Evolutionary conservation across 768 basidiomycete species (phyloP).

Genomic region (Russula emetica): DNA sequence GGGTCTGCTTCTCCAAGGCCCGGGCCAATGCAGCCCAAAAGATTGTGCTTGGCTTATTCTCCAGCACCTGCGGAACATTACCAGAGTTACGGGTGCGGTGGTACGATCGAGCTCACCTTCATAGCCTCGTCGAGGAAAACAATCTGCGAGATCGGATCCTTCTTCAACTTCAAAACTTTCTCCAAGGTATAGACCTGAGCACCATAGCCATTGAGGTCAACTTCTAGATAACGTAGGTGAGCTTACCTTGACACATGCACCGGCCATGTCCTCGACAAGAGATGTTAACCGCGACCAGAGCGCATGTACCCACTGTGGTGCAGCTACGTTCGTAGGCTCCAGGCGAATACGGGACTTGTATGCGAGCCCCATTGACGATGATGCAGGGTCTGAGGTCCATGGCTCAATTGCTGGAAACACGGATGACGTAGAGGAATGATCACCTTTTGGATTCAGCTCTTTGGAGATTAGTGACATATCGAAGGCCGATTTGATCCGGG

Average conservation of each 20-base stretch:
- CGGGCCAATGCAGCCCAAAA: slow-evolving; percentile 86
- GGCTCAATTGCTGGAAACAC: slow-evolving; percentile 27
- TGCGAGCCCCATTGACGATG: slow-evolving; percentile 38
- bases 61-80: slow-evolving; percentile 53
- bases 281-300: slow-evolving; percentile 78
- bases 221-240: background rate
- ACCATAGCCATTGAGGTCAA: background rate
- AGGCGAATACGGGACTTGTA: slow-evolving; percentile 86
- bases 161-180: slow-evolving; percentile 87
- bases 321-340: slow-evolving; percentile 84
- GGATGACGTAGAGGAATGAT: background rate
- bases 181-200: slow-evolving; percentile 88
- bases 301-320: slow-evolving; percentile 78
- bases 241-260: slow-evolving; percentile 81
- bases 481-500: slow-evolving; percentile 75
- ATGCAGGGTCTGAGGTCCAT: slow-evolving; percentile 29
- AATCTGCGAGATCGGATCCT: slow-evolving; percentile 68
- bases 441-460: slow-evolving; percentile 79
- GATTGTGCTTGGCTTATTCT: slow-evolving; percentile 84
- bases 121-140: slow-evolving; percentile 91
- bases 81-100: background rate
- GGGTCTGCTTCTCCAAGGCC: slow-evolving; percentile 75
- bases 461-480: slow-evolving; percentile 84
- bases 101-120: slow-evolving; percentile 56
- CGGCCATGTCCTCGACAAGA: slow-evolving; percentile 85